These are phyloP conservation scores for Eucalyptus viminalis DNA, from an alignment of 345 rosid species.

Conservation along the genomic window DNA sequence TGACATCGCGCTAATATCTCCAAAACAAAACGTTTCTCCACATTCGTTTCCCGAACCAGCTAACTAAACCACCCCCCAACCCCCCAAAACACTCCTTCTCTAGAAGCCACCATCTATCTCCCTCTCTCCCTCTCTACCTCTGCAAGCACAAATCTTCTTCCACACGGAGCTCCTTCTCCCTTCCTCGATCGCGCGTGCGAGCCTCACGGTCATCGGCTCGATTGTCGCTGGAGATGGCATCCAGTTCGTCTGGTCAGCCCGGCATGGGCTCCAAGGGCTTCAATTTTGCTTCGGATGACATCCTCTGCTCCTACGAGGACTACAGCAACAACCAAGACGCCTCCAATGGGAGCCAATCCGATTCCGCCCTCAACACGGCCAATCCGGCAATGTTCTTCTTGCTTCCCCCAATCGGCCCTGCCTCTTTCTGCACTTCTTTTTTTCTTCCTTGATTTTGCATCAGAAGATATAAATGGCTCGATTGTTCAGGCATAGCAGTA, in stretches of 20 bases:
- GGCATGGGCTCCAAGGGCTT: conserved; percentile 64
- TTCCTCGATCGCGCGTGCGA: neutral
- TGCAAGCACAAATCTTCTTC: neutral
- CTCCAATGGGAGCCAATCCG: conserved; percentile 53
- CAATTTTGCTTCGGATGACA: conserved; percentile 90
- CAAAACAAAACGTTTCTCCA: neutral
- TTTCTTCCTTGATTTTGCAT: neutral
- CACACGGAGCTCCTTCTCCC: neutral
- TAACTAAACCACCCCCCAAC: neutral
- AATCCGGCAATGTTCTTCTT: conserved; percentile 18
- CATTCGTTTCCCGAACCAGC: neutral
- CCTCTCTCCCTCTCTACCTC: neutral
- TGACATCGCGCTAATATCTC: neutral
- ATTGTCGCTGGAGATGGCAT: conserved; percentile 40
- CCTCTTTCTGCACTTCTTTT: neutral
- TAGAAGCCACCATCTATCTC: neutral
- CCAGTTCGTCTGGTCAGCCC: conserved; percentile 64
- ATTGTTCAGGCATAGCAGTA: neutral
- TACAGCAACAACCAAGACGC: conserved; percentile 51
- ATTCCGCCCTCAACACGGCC: conserved; percentile 23
- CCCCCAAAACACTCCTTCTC: neutral
- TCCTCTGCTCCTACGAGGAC: conserved; percentile 93
- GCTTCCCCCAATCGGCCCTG: neutral
- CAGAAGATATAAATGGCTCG: neutral
- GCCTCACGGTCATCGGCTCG: neutral